These are phyloP conservation scores for Lentithecium fluviatile DNA, from an alignment of 495 filamentous ascomycete genomes.

Conservation along the genomic window DNA sequence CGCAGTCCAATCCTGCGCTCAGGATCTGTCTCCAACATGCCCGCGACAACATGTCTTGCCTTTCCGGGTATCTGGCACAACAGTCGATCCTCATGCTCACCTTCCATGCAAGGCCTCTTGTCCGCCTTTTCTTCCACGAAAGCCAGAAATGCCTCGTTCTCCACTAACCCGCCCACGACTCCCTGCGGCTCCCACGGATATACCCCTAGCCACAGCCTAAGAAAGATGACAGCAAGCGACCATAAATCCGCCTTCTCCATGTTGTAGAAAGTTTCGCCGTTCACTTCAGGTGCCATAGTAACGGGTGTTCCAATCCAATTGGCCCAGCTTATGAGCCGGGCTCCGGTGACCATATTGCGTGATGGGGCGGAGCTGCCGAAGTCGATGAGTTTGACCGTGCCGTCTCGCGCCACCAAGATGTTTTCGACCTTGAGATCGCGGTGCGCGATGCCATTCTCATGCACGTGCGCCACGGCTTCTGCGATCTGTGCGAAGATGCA, in stretches of 20 bases:
- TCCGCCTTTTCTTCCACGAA: constrained; percentile 4
- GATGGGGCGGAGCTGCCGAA: constrained; percentile 4
- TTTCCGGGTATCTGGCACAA: not conserved
- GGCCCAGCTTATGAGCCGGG: not conserved
- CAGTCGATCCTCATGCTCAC: not conserved
- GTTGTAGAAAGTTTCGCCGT: constrained; percentile 6
- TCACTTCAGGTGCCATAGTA: constrained; percentile 7
- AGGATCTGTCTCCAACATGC: not conserved
- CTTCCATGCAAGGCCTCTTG: not conserved
- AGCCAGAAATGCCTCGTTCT: not conserved
- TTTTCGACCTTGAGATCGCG: constrained; percentile 14
- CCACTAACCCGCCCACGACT: not conserved
- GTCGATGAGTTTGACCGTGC: constrained; percentile 9
- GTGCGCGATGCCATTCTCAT: not conserved
- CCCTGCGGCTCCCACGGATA: constrained; percentile 13
- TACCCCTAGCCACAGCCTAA: not conserved
- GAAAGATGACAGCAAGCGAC: constrained; percentile 1
- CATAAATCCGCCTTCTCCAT: constrained; percentile 6
- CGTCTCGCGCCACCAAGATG: constrained; percentile 4
- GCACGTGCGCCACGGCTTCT: constrained; percentile 1
- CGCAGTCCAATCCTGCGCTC: not conserved
- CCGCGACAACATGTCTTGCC: not conserved
- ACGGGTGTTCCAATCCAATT: constrained; percentile 11
- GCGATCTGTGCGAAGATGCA: constrained; percentile 4
- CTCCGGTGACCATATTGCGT: not conserved